These are phyloP conservation scores for Colletotrichum neosansevieriae DNA, from an alignment of 2,329 filamentous ascomycete species.

Conservation along the genomic window DNA sequence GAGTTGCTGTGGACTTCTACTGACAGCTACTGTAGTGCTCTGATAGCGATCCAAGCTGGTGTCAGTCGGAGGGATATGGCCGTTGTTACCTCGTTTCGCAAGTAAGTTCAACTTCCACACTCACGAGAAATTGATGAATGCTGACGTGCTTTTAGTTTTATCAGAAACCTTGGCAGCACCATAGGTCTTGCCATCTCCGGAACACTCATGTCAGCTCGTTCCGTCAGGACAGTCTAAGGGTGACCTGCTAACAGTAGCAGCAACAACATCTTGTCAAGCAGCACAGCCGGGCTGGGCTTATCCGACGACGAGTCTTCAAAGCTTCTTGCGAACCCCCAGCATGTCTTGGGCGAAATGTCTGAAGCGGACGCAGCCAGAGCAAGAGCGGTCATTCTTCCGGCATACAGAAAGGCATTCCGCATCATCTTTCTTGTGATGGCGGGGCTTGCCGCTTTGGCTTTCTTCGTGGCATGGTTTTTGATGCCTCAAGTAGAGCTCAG, in stretches of 20 bases:
- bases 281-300: constrained; percentile 46
- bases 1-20: not conserved
- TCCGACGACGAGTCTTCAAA: constrained; percentile 42
- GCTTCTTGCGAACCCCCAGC: constrained; percentile 50
- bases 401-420: constrained; percentile 52
- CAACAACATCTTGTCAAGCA: constrained; percentile 52
- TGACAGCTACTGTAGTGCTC: constrained; percentile 46
- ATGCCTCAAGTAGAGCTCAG: constrained; percentile 55
- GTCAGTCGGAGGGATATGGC: constrained; percentile 62
- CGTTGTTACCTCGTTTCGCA: constrained; percentile 57
- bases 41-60: constrained; percentile 68
- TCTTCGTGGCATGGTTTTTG: constrained; percentile 52
- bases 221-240: not conserved
- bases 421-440: constrained; percentile 55
- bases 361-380: constrained; percentile 47
- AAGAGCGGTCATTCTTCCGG: constrained; percentile 49
- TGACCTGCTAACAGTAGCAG: constrained; percentile 40
- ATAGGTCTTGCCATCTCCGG: constrained; percentile 55
- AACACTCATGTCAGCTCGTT: constrained; percentile 50
- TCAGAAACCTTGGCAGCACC: constrained; percentile 54
- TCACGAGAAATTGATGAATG: rapidly evolving
- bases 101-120: constrained; percentile 46
- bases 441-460: constrained; percentile 50
- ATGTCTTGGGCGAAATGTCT: constrained; percentile 47
- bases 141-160: constrained; percentile 47